These are phyloP conservation scores for Sporothrix brasiliensis DNA, from an alignment of 2,329 filamentous ascomycete genomes.

Conservation along the genomic window DNA sequence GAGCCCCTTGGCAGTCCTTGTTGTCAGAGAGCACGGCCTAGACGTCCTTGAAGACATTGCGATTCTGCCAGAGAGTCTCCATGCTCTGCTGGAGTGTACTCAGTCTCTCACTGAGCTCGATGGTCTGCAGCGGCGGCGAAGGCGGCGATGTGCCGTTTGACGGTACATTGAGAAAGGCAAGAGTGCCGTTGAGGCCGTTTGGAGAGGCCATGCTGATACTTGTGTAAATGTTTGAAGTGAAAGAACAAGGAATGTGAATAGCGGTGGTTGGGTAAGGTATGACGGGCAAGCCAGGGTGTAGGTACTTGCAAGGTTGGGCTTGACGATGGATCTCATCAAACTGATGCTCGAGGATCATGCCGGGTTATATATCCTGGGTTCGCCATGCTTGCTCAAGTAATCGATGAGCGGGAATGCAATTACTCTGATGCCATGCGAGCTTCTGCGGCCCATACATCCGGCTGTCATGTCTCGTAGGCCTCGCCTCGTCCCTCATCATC, in stretches of 20 bases:
- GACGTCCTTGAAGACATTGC: not conserved
- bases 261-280: not conserved
- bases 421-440: too few relatives aligned
- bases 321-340: too few relatives aligned
- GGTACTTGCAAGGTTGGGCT: too few relatives aligned
- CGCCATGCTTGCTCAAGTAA: too few relatives aligned
- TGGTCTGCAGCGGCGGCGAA: not conserved
- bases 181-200: not conserved
- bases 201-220: not conserved
- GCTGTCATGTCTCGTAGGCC: too few relatives aligned
- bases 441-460: too few relatives aligned
- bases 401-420: too few relatives aligned
- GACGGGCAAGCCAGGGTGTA: not conserved
- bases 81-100: not conserved
- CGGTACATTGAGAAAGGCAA: not conserved
- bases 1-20: too few relatives aligned
- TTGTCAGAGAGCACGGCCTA: not conserved
- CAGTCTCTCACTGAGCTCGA: not conserved
- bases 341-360: too few relatives aligned
- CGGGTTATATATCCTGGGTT: too few relatives aligned
- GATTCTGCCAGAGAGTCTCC: not conserved
- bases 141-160: not conserved
- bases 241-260: not conserved
- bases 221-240: not conserved
- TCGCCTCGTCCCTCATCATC: too few relatives aligned